These are phyloP conservation scores for Lachnellula subtilissima DNA, from an alignment of 2,329 filamentous ascomycete species.

Conservation along the genomic window DNA sequence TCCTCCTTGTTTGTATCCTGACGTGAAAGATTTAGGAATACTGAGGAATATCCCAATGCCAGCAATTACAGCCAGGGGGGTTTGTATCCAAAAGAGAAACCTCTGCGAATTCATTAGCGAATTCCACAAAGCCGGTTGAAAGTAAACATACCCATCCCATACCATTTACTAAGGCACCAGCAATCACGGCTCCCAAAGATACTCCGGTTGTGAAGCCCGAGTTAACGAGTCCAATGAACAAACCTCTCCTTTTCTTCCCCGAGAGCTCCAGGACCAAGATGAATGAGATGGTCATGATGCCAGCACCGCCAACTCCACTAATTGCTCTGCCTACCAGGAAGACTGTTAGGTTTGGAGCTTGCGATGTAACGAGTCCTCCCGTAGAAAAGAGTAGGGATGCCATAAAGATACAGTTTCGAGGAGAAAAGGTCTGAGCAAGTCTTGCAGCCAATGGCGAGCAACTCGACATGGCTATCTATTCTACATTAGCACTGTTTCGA, in stretches of 20 bases:
- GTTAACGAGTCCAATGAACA: slow-evolving; percentile 72
- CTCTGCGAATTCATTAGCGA: slow-evolving; percentile 45
- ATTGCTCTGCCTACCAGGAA: slow-evolving; percentile 68
- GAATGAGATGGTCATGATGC: slow-evolving; percentile 67
- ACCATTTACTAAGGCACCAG: slow-evolving; percentile 56
- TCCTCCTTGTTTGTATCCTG: slow-evolving; percentile 31
- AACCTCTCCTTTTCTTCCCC: slow-evolving; percentile 59
- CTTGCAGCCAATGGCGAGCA: slow-evolving; percentile 67
- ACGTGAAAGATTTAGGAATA: slow-evolving; percentile 49
- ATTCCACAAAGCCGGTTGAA: background rate
- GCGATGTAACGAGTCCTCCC: slow-evolving; percentile 61
- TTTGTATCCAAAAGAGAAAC: slow-evolving; percentile 68
- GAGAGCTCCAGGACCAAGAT: slow-evolving; percentile 74
- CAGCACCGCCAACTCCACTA: slow-evolving; percentile 64
- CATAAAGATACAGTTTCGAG: slow-evolving; percentile 58
- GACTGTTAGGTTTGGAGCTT: slow-evolving; percentile 50
- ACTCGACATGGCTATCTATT: slow-evolving; percentile 50
- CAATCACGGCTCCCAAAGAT: slow-evolving; percentile 65
- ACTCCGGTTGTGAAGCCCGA: slow-evolving; percentile 67
- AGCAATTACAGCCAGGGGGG: slow-evolving; percentile 56
- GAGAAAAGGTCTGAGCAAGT: slow-evolving; percentile 68
- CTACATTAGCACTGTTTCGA: background rate
- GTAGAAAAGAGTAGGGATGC: slow-evolving; percentile 54
- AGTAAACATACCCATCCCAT: slow-evolving; percentile 62
- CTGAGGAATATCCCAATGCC: slow-evolving; percentile 60